Evolutionary conservation across 169 alveolate species (phyloP).

Genomic region (Plasmodium vivax): DNA sequence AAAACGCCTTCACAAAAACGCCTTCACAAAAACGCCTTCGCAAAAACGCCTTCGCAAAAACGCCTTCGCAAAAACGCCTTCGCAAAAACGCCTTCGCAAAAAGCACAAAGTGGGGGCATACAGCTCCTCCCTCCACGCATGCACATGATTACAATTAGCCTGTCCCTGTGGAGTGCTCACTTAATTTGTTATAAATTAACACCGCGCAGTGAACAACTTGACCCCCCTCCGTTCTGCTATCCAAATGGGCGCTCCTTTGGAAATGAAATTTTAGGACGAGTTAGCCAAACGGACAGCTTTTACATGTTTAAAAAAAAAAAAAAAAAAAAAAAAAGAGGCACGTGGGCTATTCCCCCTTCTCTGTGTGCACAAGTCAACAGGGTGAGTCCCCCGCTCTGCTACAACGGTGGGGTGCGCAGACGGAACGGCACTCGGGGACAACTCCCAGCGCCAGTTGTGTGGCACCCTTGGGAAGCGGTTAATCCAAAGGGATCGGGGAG

Average conservation of each 20-base stretch:
- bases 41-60: no score
- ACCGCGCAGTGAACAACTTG: not conserved
- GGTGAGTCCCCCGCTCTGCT: not conserved
- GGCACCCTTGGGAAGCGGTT: not conserved
- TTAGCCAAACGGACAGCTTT: not conserved
- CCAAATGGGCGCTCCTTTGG: not conserved
- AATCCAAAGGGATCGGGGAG: not conserved
- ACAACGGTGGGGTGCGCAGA: not conserved
- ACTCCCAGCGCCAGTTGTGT: not conserved
- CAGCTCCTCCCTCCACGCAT: not conserved
- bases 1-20: no score
- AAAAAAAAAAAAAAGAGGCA: not conserved
- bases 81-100: no score
- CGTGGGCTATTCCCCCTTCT: not conserved
- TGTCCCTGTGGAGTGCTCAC: not conserved
- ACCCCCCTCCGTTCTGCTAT: not conserved
- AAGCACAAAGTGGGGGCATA: no score
- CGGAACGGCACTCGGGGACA: not conserved
- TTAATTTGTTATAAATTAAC: no score
- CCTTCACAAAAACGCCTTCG: no score
- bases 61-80: no score
- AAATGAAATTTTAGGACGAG: not conserved
- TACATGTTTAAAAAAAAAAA: not conserved
- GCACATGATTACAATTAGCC: not conserved
- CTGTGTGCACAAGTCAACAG: not conserved